These are phyloP conservation scores for Sugiyamaella floridensis DNA, from an alignment of 805 yeast species.

Conservation along the genomic window DNA sequence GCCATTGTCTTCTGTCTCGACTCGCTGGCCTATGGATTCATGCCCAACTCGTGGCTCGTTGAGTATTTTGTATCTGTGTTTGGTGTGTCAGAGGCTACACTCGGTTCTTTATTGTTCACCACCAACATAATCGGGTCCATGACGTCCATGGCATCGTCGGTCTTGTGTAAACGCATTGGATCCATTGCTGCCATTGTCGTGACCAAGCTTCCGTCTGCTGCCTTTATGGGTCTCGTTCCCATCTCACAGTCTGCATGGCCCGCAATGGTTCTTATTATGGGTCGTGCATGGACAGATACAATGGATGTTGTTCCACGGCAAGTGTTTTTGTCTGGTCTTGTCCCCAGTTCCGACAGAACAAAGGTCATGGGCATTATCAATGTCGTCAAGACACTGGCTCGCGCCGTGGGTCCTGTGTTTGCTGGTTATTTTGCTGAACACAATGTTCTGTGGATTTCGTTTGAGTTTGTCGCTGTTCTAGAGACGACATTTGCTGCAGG, in stretches of 20 bases:
- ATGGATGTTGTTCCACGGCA: conserved; percentile 95
- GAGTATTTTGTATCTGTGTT: conserved; percentile 65
- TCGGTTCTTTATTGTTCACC: conserved; percentile 60
- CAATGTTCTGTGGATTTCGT: conserved; percentile 26
- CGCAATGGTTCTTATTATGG: conserved; percentile 47
- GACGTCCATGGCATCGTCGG: conserved; percentile 72
- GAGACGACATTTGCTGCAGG: conserved; percentile 27
- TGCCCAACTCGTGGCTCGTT: conserved; percentile 84
- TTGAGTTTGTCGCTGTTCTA: conserved; percentile 29
- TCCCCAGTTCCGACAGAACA: conserved; percentile 58
- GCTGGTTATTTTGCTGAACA: conserved; percentile 65
- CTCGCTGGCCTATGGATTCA: conserved; percentile 81
- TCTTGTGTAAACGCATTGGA: conserved; percentile 58
- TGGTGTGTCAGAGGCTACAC: conserved; percentile 43
- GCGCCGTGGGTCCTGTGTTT: conserved; percentile 73
- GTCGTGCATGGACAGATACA: conserved; percentile 57
- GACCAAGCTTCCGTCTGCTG: conserved; percentile 73
- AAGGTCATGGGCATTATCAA: conserved; percentile 80
- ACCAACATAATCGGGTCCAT: conserved; percentile 57
- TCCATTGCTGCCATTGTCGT: conserved; percentile 69
- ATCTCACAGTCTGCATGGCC: conserved; percentile 33
- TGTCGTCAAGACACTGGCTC: conserved; percentile 76
- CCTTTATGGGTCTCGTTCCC: conserved; percentile 52
- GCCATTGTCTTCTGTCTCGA: conserved; percentile 60
- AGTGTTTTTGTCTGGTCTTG: conserved; percentile 61